phyloP scores from a whole-genome alignment of 805 yeast species.

The Starmerella powellii region DNA sequence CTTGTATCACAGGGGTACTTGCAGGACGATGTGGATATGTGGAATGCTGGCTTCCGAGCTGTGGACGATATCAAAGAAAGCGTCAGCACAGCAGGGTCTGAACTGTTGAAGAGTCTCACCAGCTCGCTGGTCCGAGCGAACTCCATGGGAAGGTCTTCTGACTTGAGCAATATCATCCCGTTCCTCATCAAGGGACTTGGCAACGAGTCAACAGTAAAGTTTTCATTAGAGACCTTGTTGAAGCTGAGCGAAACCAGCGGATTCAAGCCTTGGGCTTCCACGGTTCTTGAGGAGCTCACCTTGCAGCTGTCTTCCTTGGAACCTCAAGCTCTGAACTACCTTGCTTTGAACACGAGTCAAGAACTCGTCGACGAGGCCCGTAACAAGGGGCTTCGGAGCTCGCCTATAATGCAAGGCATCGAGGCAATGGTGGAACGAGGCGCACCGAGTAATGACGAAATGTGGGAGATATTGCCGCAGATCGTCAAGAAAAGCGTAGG shows the following conservation, averaged over 20 bases:
- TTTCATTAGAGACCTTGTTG: slow-evolving; percentile 67
- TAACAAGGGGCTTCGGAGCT: slow-evolving; percentile 55
- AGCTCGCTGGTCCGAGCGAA: slow-evolving; percentile 6
- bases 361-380: slow-evolving; percentile 59
- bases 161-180: slow-evolving; percentile 11
- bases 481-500: slow-evolving; percentile 68
- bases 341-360: slow-evolving; percentile 57
- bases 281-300: slow-evolving; percentile 55
- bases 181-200: slow-evolving; percentile 10
- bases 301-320: slow-evolving; percentile 73
- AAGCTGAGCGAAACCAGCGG: slow-evolving; percentile 51
- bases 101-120: slow-evolving; percentile 43
- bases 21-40: slow-evolving; percentile 39
- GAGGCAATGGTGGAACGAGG: slow-evolving; percentile 54
- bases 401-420: slow-evolving; percentile 82
- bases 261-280: slow-evolving; percentile 51
- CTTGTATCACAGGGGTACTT: slow-evolving; percentile 36
- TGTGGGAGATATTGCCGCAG: slow-evolving; percentile 31
- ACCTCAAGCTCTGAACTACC: slow-evolving; percentile 78
- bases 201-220: slow-evolving; percentile 26
- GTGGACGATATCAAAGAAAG: slow-evolving; percentile 93
- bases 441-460: slow-evolving; percentile 23
- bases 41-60: slow-evolving; percentile 78
- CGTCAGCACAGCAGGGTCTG: slow-evolving; percentile 69
- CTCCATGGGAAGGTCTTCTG: background rate